These are phyloP conservation scores for Trichoderma virens DNA, from an alignment of 495 filamentous ascomycete genomes.

Conservation along the genomic window DNA sequence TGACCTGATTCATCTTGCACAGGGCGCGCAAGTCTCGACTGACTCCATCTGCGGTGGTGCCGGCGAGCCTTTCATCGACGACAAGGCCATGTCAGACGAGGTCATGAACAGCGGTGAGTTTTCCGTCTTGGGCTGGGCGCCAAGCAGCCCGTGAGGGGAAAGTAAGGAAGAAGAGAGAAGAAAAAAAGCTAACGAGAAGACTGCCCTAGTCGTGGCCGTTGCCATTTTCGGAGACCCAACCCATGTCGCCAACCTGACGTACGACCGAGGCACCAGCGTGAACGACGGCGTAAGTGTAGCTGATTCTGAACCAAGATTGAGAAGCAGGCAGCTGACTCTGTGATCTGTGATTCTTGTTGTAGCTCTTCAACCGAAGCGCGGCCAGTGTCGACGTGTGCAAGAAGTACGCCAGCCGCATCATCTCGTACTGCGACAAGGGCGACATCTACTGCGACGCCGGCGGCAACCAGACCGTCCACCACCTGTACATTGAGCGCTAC, in stretches of 20 bases:
- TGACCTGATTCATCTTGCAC: neutral
- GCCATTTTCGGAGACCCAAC: slow-evolving; percentile 21
- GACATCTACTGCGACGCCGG: slow-evolving; percentile 24
- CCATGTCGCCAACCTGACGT: slow-evolving; percentile 13
- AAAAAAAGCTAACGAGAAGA: neutral
- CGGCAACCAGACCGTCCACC: slow-evolving; percentile 14
- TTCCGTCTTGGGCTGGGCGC: neutral
- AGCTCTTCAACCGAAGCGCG: slow-evolving; percentile 17
- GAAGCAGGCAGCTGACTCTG: neutral
- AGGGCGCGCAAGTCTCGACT: slow-evolving; percentile 10
- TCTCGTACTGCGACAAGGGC: slow-evolving; percentile 21
- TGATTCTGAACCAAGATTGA: neutral
- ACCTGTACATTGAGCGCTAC: slow-evolving; percentile 20
- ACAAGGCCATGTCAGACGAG: neutral
- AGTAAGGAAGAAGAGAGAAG: neutral
- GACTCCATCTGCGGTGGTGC: slow-evolving; percentile 10
- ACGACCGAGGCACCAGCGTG: slow-evolving; percentile 18
- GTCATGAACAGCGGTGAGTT: slow-evolving; percentile 9
- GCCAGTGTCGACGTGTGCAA: slow-evolving; percentile 15
- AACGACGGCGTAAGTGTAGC: slow-evolving; percentile 14
- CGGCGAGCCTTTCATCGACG: neutral
- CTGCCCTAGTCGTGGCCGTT: slow-evolving; percentile 16
- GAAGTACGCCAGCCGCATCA: slow-evolving; percentile 13
- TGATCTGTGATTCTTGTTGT: neutral
- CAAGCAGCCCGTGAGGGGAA: neutral